Evolutionary conservation across 768 basidiomycete species (phyloP).

Genomic region (Boletus tomentosulus): DNA sequence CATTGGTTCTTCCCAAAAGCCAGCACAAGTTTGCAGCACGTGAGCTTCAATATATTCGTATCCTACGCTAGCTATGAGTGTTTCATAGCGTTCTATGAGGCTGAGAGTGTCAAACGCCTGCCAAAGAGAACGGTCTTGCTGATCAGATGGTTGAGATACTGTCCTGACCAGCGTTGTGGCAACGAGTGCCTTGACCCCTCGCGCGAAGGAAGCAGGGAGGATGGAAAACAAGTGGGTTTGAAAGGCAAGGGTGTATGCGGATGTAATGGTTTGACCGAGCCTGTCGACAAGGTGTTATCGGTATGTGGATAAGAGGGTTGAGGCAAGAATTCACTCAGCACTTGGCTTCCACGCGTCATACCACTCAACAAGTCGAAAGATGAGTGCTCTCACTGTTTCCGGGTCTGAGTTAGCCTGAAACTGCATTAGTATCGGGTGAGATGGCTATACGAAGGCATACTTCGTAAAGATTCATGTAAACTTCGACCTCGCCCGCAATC

Average conservation of each 20-base stretch:
- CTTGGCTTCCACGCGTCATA: slow-evolving; percentile 71
- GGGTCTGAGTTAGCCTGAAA: slow-evolving; percentile 45
- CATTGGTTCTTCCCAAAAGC: slow-evolving; percentile 66
- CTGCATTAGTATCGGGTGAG: background rate
- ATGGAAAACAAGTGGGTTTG: slow-evolving; percentile 71
- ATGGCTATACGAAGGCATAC: slow-evolving; percentile 32
- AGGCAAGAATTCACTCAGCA: slow-evolving; percentile 45
- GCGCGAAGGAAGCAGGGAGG: slow-evolving; percentile 64
- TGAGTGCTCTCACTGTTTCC: slow-evolving; percentile 47
- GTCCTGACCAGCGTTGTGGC: slow-evolving; percentile 45
- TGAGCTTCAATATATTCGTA: slow-evolving; percentile 81
- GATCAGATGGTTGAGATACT: slow-evolving; percentile 21
- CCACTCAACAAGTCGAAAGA: slow-evolving; percentile 65
- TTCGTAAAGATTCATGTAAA: slow-evolving; percentile 59
- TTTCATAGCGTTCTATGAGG: slow-evolving; percentile 78
- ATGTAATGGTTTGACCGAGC: slow-evolving; percentile 54
- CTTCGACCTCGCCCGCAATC: slow-evolving; percentile 56
- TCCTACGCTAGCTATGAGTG: slow-evolving; percentile 76
- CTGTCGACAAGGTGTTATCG: slow-evolving; percentile 33
- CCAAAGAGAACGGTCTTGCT: slow-evolving; percentile 44
- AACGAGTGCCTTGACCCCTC: slow-evolving; percentile 65
- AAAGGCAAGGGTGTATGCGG: slow-evolving; percentile 63
- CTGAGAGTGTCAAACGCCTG: slow-evolving; percentile 64
- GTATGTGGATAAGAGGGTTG: background rate
- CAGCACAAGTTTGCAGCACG: slow-evolving; percentile 60